Conservation (phyloP, 805 yeast genomes). For the Blastobotrys americana region DNA sequence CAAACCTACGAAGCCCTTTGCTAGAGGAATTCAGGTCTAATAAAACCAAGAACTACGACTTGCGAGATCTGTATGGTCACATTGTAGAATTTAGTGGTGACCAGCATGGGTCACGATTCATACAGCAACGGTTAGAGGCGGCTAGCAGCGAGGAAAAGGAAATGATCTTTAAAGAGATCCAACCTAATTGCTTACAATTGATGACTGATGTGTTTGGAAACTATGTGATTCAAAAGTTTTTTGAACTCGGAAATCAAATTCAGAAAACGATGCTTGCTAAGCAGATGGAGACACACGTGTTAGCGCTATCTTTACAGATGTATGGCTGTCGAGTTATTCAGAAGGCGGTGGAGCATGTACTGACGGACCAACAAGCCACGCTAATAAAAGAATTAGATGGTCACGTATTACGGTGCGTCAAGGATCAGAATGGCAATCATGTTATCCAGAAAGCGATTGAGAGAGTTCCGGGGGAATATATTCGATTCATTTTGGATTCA, state of each 20-base stretch:
- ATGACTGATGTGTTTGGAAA: slow-evolving; percentile 98
- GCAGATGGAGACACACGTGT: slow-evolving; percentile 66
- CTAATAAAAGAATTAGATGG: slow-evolving; percentile 65
- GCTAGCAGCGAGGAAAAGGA: slow-evolving; percentile 68
- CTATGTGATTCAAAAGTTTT: slow-evolving; percentile 89
- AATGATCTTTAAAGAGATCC: slow-evolving; percentile 73
- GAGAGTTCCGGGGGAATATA: slow-evolving; percentile 60
- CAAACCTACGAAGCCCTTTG: slow-evolving; percentile 39
- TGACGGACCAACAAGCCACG: slow-evolving; percentile 53
- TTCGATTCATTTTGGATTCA: slow-evolving; percentile 66
- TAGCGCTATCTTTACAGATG: slow-evolving; percentile 81
- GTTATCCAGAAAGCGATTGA: slow-evolving; percentile 95
- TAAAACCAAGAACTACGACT: slow-evolving; percentile 50
- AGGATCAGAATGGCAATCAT: slow-evolving; percentile 97
- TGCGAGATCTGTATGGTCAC: slow-evolving; percentile 75
- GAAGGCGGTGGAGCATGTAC: slow-evolving; percentile 74
- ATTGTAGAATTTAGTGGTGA: slow-evolving; percentile 89
- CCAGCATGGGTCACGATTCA: slow-evolving; percentile 95
- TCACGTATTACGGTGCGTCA: slow-evolving; percentile 60
- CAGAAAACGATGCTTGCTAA: slow-evolving; percentile 66
- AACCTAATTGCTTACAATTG: slow-evolving; percentile 63
- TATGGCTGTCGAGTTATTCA: slow-evolving; percentile 98
- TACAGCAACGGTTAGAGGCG: slow-evolving; percentile 74
- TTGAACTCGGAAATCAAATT: slow-evolving; percentile 68
- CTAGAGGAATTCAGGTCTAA: slow-evolving; percentile 78